Conservation (phyloP, 2,329 filamentous ascomycete genomes). For the Lecanicillium sp. region DNA sequence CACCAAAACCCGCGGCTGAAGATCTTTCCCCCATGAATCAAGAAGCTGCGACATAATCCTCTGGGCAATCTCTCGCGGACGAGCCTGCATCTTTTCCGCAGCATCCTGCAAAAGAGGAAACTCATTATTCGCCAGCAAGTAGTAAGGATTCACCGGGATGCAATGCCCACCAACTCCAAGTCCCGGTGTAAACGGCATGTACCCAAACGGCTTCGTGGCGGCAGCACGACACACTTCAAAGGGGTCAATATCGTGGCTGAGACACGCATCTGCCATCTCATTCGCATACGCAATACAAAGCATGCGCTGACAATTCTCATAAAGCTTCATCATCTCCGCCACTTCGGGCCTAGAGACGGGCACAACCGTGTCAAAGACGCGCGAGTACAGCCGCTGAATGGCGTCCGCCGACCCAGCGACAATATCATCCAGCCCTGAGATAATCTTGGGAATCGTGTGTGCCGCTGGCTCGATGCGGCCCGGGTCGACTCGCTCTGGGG, state of each 20-base stretch:
- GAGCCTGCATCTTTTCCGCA: constrained; percentile 32
- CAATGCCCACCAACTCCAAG: constrained; percentile 48
- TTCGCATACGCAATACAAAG: constrained; percentile 46
- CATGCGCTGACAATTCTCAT: constrained; percentile 50
- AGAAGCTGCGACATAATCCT: constrained; percentile 24
- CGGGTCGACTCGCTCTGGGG: constrained; percentile 44
- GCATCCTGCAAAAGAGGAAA: constrained; percentile 38
- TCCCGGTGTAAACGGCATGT: constrained; percentile 36
- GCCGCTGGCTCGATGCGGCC: constrained; percentile 33
- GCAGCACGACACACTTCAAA: constrained; percentile 42
- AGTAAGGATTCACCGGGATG: constrained; percentile 47
- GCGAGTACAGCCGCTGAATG: constrained; percentile 35
- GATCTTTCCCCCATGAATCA: constrained; percentile 2
- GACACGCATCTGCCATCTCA: constrained; percentile 47
- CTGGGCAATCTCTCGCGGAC: constrained; percentile 31
- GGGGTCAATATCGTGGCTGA: constrained; percentile 34
- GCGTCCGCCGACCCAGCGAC: constrained; percentile 33
- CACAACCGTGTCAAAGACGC: constrained; percentile 38
- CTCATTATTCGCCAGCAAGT: constrained; percentile 37
- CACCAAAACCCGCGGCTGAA: constrained; percentile 28
- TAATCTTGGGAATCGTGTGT: constrained; percentile 40
- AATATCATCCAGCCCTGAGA: constrained; percentile 42
- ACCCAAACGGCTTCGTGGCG: constrained; percentile 42
- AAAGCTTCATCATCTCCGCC: constrained; percentile 50
- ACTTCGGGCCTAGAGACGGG: constrained; percentile 43